These are phyloP conservation scores for Arthrobotrys sinensis DNA, from an alignment of 2,329 filamentous ascomycete genomes.

Conservation along the genomic window DNA sequence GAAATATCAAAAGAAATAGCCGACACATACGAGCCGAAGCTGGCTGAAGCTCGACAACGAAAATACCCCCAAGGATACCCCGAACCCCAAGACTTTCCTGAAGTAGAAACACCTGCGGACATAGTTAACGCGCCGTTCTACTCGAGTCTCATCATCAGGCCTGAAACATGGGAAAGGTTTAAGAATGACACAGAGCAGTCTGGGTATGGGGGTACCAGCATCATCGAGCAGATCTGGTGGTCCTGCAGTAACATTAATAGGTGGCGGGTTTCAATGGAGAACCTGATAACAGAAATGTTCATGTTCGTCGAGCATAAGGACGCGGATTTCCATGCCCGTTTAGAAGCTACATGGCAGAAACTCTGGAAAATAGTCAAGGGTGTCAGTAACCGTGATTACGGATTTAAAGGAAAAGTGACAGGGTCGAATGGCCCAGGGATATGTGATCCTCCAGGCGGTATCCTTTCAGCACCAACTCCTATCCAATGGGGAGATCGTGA, in stretches of 20 bases:
- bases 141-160: background rate
- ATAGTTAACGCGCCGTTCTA: background rate
- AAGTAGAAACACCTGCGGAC: background rate
- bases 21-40: too few relatives aligned
- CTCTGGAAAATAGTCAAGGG: background rate
- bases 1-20: too few relatives aligned
- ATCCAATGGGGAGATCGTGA: background rate
- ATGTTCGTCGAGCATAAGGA: background rate
- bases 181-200: background rate
- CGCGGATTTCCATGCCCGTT: background rate
- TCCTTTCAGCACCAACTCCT: background rate
- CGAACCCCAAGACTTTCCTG: background rate
- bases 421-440: background rate
- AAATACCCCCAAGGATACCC: background rate
- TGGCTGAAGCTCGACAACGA: too few relatives aligned
- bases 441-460: constrained; percentile 1
- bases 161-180: background rate
- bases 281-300: background rate
- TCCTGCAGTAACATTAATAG: background rate
- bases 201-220: background rate
- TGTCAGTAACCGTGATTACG: background rate
- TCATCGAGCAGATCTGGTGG: constrained; percentile 1
- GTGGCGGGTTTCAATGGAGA: background rate
- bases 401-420: background rate
- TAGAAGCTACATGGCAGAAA: background rate